Conservation (phyloP, 83 land plant species). For the Diphasiastrum complanatum region DNA sequence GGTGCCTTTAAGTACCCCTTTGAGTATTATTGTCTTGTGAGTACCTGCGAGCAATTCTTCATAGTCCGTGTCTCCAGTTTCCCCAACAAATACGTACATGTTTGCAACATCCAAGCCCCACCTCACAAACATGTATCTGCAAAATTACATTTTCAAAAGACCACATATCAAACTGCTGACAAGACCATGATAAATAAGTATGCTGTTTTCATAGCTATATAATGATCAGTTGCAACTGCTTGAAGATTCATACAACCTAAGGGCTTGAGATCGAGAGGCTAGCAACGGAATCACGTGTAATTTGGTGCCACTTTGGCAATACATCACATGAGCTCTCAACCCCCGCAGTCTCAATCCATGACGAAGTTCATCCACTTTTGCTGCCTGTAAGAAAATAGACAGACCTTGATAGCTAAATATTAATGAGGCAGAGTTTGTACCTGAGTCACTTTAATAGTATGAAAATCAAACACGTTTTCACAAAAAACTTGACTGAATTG, state of each 20-base stretch:
- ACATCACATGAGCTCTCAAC: slow-evolving; percentile 68
- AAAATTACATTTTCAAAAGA: background rate
- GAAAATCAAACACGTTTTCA: too few relatives aligned
- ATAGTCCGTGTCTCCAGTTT: slow-evolving; percentile 79
- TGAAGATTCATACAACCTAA: slow-evolving; percentile 37
- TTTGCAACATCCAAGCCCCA: slow-evolving; percentile 77
- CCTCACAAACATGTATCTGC: slow-evolving; percentile 72
- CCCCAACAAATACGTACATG: slow-evolving; percentile 79
- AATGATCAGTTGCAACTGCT: too few relatives aligned
- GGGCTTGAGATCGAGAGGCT: slow-evolving; percentile 74
- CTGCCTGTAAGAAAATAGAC: slow-evolving; percentile 28
- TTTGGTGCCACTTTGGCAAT: slow-evolving; percentile 61
- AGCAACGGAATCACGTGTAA: slow-evolving; percentile 65
- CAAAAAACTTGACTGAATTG: background rate
- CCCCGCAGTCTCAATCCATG: slow-evolving; percentile 73
- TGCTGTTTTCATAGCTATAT: too few relatives aligned
- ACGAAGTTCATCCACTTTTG: slow-evolving; percentile 54
- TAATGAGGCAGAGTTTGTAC: too few relatives aligned
- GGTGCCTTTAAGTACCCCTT: slow-evolving; percentile 56
- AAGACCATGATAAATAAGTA: background rate
- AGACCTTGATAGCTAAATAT: too few relatives aligned
- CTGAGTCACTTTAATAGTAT: too few relatives aligned
- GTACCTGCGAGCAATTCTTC: slow-evolving; percentile 73
- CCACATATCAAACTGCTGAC: background rate
- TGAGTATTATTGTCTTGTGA: slow-evolving; percentile 69